Evolutionary conservation across 2,329 filamentous ascomycete species (phyloP), one percentile per base, ranked within the genome.

Genomic region (Coleophoma crateriformis): DNA sequence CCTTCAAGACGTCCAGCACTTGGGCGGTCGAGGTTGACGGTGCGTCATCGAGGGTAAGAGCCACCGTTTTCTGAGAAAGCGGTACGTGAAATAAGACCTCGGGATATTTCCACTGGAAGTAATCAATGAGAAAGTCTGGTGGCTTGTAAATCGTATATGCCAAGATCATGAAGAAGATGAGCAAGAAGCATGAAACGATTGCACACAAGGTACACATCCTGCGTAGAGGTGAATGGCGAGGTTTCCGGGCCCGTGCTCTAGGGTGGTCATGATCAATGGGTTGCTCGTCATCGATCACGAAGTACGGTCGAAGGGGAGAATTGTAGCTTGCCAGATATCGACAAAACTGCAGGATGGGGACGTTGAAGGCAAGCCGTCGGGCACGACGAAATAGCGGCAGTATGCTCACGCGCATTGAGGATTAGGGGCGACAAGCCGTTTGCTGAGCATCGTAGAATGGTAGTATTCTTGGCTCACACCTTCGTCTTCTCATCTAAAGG

Each of bases 31-130:
- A 76, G 40, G 77, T 68, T 2, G 87, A 91, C 0, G 90, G 90
- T 27, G 84, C 87, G 68, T 96, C 90, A 71, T 96, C 90, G 61
- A 96, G 85, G 1, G 89, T 95, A 37, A 96, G 75, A 0, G 88
- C 90, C 15, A 96, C 75, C 22, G 92, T 69, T 61, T 85, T 88
- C 44, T 79, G 70, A 8, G 69, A 59, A 27, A 87, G 75, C 7
- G 66, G 60, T 27, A 87, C 76, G 57, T 88, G 84, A 75, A 87
- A 95, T 13, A 95, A 75, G 3, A 95, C 86, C 59, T 90, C 84
- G 1, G 88, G 88, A 77, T 87, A 91, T 54, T 78, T 81, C 57
- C 71, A 71, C 60, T 84, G 78, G 51, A 95, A 80, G 71, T 86
- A 85, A 50, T 73, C 70, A 63, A 95, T 86, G 34, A 95, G 68